Evolutionary conservation across 2,329 filamentous ascomycete genomes (phyloP), one percentile per base, ranked within the genome.

Genomic region (Exophiala phaeomuriformis): DNA sequence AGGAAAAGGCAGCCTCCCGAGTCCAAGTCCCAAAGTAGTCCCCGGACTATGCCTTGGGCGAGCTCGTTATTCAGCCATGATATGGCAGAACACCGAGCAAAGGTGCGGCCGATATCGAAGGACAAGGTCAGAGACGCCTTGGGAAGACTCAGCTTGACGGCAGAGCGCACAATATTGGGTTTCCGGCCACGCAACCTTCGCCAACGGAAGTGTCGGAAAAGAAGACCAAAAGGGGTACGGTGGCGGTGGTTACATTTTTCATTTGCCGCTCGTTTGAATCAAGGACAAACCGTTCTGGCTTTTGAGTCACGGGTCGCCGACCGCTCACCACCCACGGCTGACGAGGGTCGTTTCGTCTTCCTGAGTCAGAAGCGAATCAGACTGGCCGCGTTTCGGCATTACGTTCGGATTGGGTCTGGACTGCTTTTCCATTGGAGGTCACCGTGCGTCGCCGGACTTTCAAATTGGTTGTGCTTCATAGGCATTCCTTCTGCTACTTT

Each of bases 331-430:
- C 19, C 19, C 19, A 19, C 19, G 19, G 19, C 19, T 19, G 19
- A 19, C 19, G 19, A 19, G 19, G 19, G 19, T 19, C 19, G 19
- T 19, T 19, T 19, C 19, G 12, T n/a, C 45, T 32, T 31, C 19
- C 10, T 29, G 19, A 19, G 19, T 44, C 10, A 8, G 46, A 52
- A 55, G 55, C 58, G 55, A 60, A 60, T 58, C 51, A 55, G 52
- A 48, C 58, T 56, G 51, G 28, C 47, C 52, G 49, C 54, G 58
- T 58, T 58, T 60, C 49, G 53, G 30, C 31, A 51, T 31, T 41
- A 42, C 32, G 53, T 51, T 10, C 27, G 43, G 10, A 39, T 3
- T 12, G 54, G 45, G 47, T 19, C 40, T 52, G 49, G 48, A 37
- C 46, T 41, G 5, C 12, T 39, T n/a, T 39, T n/a, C 56, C 39